These are phyloP conservation scores for Yamadazyma siamensis DNA, from an alignment of 1,139 yeast genomes.

Conservation along the genomic window DNA sequence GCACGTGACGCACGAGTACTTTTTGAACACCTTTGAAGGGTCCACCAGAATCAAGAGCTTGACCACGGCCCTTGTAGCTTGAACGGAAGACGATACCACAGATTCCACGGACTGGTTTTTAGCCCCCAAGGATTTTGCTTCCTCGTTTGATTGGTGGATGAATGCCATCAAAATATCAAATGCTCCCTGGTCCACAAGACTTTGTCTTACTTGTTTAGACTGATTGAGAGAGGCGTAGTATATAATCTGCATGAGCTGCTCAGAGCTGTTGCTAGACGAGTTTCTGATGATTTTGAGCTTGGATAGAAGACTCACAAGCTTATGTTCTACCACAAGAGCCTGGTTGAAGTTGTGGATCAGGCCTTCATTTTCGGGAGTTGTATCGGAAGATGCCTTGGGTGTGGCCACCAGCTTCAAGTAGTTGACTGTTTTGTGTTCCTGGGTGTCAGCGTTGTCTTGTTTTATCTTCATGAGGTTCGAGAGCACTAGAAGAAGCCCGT, in stretches of 20 bases:
- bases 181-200: conserved; percentile 46
- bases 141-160: not conserved
- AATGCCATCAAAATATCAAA: conserved; percentile 35
- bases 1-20: conserved; percentile 36
- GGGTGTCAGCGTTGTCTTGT: conserved; percentile 14
- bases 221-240: conserved; percentile 25
- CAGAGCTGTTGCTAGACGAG: conserved; percentile 8
- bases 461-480: conserved; percentile 34
- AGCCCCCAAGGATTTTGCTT: not conserved
- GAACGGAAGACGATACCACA: conserved; percentile 21
- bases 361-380: conserved; percentile 18
- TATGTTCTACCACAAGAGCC: conserved; percentile 23
- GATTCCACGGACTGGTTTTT: conserved; percentile 17
- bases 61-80: conserved; percentile 37
- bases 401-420: conserved; percentile 34
- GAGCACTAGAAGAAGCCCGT: conserved; percentile 37
- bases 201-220: conserved; percentile 24
- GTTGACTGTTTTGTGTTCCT: conserved; percentile 19
- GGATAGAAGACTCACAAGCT: conserved; percentile 24
- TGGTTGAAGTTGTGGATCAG: conserved; percentile 30
- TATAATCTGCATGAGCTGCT: conserved; percentile 22
- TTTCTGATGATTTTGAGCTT: conserved; percentile 21
- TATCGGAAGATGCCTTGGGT: conserved; percentile 19
- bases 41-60: conserved; percentile 43
- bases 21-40: conserved; percentile 36